A percentile compares a stretch with the other conserved stretches of the same genome.
phyloP scores from a whole-genome alignment of 1,284 basidiomycete genomes.

The Sutorius eximius region DNA sequence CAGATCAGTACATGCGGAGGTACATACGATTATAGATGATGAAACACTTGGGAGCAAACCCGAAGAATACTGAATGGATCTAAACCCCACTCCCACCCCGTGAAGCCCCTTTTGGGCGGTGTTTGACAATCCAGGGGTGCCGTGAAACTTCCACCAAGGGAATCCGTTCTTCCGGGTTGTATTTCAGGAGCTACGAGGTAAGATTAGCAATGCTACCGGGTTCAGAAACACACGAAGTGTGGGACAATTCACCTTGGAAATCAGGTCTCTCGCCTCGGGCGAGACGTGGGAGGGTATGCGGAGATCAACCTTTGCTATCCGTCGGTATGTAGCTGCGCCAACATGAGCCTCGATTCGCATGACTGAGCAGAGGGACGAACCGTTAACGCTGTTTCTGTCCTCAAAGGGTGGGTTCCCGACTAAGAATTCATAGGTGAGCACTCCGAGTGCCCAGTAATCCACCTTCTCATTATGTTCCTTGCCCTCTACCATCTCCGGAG shows the following conservation, averaged over 20 bases:
- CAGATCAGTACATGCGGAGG: conserved; percentile 15
- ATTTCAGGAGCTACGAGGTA: conserved; percentile 74
- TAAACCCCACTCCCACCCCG: conserved; percentile 28
- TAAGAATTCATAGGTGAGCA: conserved; percentile 94
- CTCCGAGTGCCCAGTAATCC: conserved; percentile 97
- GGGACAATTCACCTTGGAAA: conserved; percentile 46
- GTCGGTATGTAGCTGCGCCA: conserved; percentile 75
- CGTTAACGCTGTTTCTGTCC: conserved; percentile 73
- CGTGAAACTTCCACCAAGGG: conserved; percentile 77
- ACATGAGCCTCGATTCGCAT: conserved; percentile 2
- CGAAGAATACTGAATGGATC: background rate
- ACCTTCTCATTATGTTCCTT: conserved; percentile 86
- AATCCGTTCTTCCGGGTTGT: conserved; percentile 83
- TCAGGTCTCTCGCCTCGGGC: conserved; percentile 66
- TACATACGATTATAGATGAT: conserved; percentile 17
- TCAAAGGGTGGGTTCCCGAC: conserved; percentile 95
- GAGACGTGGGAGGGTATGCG: conserved; percentile 70
- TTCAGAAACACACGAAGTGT: conserved; percentile 28
- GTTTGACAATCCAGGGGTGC: conserved; percentile 93
- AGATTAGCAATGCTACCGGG: conserved; percentile 18
- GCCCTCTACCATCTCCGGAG: conserved; percentile 98
- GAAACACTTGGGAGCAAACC: conserved; percentile 1
- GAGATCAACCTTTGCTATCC: conserved; percentile 83
- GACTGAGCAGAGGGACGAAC: conserved; percentile 41
- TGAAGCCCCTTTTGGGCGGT: conserved; percentile 48